These are phyloP conservation scores for Stellera chamaejasme DNA, from an alignment of 345 rosid genomes.

Conservation along the genomic window DNA sequence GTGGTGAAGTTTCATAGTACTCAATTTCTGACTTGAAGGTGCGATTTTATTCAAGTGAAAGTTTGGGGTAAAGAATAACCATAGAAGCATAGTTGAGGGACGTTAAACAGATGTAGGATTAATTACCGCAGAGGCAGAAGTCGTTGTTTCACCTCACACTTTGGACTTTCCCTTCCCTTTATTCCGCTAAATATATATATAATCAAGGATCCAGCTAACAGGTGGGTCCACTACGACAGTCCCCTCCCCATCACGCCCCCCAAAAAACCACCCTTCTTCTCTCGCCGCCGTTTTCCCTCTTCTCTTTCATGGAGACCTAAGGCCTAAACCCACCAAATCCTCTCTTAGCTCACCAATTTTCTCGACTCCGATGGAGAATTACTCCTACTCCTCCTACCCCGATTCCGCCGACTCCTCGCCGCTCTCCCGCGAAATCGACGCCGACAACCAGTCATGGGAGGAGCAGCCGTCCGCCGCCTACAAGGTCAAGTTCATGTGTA, in stretches of 20 bases:
- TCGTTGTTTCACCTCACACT: no score
- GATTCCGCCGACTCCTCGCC: slow-evolving; percentile 58
- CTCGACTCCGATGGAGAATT: slow-evolving; percentile 28
- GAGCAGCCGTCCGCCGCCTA: slow-evolving; percentile 24
- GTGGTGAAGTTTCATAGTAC: no score
- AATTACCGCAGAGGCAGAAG: no score
- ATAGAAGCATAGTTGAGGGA: no score
- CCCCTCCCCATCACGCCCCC: slow-evolving; percentile 1
- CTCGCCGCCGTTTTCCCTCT: slow-evolving; percentile 8
- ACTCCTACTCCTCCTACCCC: slow-evolving; percentile 43
- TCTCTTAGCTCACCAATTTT: background rate
- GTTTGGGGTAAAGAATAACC: no score
- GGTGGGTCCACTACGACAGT: background rate
- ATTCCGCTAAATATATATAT: no score
- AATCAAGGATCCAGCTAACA: no score
- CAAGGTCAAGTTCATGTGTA: slow-evolving; percentile 53
- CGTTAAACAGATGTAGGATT: no score
- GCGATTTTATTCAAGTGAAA: no score
- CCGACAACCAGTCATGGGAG: slow-evolving; percentile 46
- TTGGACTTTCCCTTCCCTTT: no score
- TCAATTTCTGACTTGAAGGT: no score
- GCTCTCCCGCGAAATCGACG: slow-evolving; percentile 50
- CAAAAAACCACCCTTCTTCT: background rate
- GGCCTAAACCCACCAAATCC: slow-evolving; percentile 1
- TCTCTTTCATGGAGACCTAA: slow-evolving; percentile 14